Evolutionary conservation across 1,284 basidiomycete species (phyloP), one percentile per base, ranked within the genome.

Genomic region (Tilletiopsis washingtonensis): DNA sequence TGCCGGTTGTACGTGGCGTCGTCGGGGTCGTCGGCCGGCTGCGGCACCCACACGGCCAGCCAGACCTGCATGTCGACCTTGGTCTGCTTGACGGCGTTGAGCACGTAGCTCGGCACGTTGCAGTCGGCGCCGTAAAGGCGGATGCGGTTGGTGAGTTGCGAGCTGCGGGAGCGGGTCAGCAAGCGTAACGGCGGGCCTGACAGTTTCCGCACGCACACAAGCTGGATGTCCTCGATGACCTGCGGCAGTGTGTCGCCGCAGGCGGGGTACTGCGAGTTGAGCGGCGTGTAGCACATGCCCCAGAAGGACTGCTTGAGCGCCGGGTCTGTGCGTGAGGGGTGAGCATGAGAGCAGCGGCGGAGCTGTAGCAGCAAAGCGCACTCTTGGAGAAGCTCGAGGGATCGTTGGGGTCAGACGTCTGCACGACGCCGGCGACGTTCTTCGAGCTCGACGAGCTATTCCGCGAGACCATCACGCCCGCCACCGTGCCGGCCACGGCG

Each of bases 21-120:
- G 53, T 84, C 81, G 57, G 84, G 82, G 45, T 78, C 80, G 17
- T 38, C 46, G 23, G 46, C 17, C 12, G 37, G 46, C 24, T 47
- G 46, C 3, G 46, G 46, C 12, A 74, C 84, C 62, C 69, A 96
- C 64, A 87, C 88, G 25, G 84, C 91, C n/a, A 90, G 78, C 75
- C 78, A 94, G 14, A 96, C 85, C 9, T 76, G 77, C 81, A 97
- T 80, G 75, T 93, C 79, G 47, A 89, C 86, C 74, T 93, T 88
- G 43, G 90, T 93, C 64, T 84, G 81, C 67, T 85, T 78, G 71
- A 98, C 87, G 1, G 86, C 88, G 59, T 87, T 82, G 32, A 90
- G 78, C 1, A 80, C 77, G 20, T 79, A 61, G 12, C 76, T 74
- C 3, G 78, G 77, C 37, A 77, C 75, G 57, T 79, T 77, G 64